Evolutionary conservation across 805 yeast species (phyloP).

Genomic region (Yarrowia porcina): DNA sequence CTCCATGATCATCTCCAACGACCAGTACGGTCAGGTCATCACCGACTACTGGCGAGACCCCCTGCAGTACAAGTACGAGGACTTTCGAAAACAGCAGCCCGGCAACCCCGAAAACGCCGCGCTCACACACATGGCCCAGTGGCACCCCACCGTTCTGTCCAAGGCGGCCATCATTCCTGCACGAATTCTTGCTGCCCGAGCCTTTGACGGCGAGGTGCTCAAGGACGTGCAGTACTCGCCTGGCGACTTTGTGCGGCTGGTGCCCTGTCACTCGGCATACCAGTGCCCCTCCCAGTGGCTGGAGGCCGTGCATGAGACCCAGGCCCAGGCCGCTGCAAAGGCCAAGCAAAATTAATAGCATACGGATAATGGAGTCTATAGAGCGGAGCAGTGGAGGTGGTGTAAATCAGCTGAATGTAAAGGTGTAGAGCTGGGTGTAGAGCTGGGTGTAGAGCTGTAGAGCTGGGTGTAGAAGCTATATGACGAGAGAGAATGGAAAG

Average conservation of each 20-base stretch:
- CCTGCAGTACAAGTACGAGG: constrained; percentile 59
- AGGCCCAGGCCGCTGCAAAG: constrained; percentile 49
- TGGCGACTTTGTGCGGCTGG: constrained; percentile 48
- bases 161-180: constrained; percentile 71
- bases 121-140: constrained; percentile 80
- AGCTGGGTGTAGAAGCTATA: no score
- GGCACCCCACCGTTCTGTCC: constrained; percentile 84
- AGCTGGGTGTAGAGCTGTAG: no score
- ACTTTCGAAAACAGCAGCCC: constrained; percentile 45
- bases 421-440: no score
- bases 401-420: no score
- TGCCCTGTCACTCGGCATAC: constrained; percentile 46
- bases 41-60: constrained; percentile 80
- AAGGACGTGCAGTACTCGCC: constrained; percentile 34
- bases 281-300: constrained; percentile 25
- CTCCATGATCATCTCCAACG: constrained; percentile 70
- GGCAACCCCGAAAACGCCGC: constrained; percentile 49
- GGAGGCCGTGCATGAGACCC: constrained; percentile 55
- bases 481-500: no score
- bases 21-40: constrained; percentile 59
- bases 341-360: constrained; percentile 40
- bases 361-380: not conserved
- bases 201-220: constrained; percentile 29
- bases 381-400: no score
- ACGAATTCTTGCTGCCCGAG: constrained; percentile 47